Evolutionary conservation across 768 basidiomycete genomes (phyloP).

Genomic region (Sarcodon aspratus): DNA sequence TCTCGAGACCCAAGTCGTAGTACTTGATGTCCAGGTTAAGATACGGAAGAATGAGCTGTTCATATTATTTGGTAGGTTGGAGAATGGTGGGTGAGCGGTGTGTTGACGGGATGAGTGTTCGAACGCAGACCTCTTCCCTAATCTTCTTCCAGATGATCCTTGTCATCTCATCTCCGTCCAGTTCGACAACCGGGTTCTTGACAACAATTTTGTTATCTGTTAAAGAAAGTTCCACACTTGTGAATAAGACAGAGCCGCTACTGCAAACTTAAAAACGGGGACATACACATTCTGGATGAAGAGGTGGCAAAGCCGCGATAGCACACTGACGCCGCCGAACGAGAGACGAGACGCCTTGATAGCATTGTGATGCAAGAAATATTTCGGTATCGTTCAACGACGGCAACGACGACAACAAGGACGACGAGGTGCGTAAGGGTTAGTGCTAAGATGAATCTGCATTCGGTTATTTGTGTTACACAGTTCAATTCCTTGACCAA

Average conservation of each 20-base stretch:
- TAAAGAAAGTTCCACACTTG: not conserved
- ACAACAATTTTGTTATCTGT: constrained; percentile 57
- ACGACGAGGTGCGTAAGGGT: too few species aligned
- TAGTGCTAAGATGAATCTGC: too few species aligned
- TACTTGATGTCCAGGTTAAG: constrained; percentile 96
- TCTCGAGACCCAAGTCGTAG: constrained; percentile 91
- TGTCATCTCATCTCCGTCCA: constrained; percentile 99
- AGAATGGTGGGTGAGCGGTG: not conserved
- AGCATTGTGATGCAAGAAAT: too few species aligned
- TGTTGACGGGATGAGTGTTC: not conserved
- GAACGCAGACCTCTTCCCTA: constrained; percentile 67
- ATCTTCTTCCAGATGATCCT: constrained; percentile 99
- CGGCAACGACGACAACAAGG: too few species aligned
- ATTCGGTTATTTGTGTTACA: too few species aligned
- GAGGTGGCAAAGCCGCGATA: not conserved
- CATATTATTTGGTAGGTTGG: not conserved
- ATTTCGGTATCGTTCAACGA: too few species aligned
- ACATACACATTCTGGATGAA: constrained; percentile 5
- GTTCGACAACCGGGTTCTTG: constrained; percentile 83
- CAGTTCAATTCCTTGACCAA: too few species aligned
- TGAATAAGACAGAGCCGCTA: not conserved
- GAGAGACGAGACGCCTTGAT: too few species aligned
- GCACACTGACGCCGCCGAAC: not conserved
- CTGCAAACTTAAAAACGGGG: not conserved
- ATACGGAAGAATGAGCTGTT: constrained; percentile 88